Base-by-base conservation (phyloP, 2,329 filamentous ascomycete genomes). In the Pseudohalonectria lignicola region DNA sequence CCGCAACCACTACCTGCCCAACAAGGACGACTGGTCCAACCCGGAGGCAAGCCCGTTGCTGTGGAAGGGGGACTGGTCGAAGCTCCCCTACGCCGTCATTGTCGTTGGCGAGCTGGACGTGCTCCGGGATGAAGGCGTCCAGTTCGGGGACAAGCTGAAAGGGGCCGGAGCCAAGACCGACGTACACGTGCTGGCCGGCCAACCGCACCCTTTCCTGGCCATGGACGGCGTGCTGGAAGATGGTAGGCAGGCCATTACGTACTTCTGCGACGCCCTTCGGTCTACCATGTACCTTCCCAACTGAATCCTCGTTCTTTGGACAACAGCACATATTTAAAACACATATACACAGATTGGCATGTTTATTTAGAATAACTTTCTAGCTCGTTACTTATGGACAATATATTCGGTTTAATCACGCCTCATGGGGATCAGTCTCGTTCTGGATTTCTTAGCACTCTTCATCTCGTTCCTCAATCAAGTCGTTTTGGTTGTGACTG, bases 151-250 rank as follows among this genome's bases (percentile, higher is more conserved):
- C 43, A 71, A 66, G 47, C 47, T 77, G 40, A 44, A 45, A 12
- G 52, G 55, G 2, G 63, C 63, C 2, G 70, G 71, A 1, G 66
- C 71, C 1, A 34, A 48, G n/a, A 64, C 63, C 3, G 60, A 70
- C 33, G 48, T 73, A 25, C 60, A 68, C 41, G 52, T 70, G 16
- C 67, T 72, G 63, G 59, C 64, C 46, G 68, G 70, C 0, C 69
- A 72, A 62, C 70, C 71, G 4, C 72, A 76, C 56, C 69, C 70
- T 0, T 76, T 76, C 49, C 56, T 75, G 37, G 70, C 68, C 2
- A 74, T 76, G 71, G 71, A 76, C 48, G 67, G 58, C 2, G 70
- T 60, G 2, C 49, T 76, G 34, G 61, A 69, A 40, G 69, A 67
- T 39, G 72, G 69, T 0, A 63, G 54, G 44, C 54, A 62, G 39